Evolutionary conservation across 1,284 basidiomycete genomes (phyloP).

Genomic region (Irpex sp.): DNA sequence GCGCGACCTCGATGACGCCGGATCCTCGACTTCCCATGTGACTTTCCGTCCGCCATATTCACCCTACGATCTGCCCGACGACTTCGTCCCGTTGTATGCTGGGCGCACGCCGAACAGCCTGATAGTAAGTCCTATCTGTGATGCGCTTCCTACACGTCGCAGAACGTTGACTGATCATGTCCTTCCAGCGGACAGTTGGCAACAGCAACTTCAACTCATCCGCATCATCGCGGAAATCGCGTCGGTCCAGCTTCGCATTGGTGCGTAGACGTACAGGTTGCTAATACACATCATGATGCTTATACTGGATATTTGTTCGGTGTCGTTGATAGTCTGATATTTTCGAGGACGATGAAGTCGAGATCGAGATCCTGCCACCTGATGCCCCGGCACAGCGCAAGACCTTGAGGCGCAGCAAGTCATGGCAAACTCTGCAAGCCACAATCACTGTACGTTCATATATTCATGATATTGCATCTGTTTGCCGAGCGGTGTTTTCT

Average conservation of each 20-base stretch:
- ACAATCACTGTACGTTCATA: constrained; percentile 5
- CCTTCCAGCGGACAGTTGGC: not conserved
- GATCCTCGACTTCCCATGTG: not conserved
- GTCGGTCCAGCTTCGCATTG: not conserved
- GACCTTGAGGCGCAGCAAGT: constrained; percentile 1
- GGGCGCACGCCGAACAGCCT: not conserved
- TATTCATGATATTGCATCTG: not conserved
- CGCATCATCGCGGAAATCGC: not conserved
- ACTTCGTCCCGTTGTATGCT: not conserved
- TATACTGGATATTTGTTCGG: not conserved
- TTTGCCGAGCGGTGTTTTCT: not conserved
- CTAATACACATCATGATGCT: not conserved
- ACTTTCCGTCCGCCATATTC: not conserved
- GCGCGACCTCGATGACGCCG: not conserved
- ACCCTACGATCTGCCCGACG: not conserved
- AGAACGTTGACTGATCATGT: not conserved
- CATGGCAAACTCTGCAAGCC: not conserved
- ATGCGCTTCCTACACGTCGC: not conserved
- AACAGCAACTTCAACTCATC: not conserved
- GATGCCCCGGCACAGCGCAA: constrained; percentile 37
- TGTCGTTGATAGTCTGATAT: constrained; percentile 21
- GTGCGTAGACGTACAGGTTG: not conserved
- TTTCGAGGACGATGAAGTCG: constrained; percentile 31
- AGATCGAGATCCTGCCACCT: constrained; percentile 56
- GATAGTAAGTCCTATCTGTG: not conserved